Evolutionary conservation across 1,139 yeast species (phyloP).

Genomic region (Yamadazyma buinensis): DNA sequence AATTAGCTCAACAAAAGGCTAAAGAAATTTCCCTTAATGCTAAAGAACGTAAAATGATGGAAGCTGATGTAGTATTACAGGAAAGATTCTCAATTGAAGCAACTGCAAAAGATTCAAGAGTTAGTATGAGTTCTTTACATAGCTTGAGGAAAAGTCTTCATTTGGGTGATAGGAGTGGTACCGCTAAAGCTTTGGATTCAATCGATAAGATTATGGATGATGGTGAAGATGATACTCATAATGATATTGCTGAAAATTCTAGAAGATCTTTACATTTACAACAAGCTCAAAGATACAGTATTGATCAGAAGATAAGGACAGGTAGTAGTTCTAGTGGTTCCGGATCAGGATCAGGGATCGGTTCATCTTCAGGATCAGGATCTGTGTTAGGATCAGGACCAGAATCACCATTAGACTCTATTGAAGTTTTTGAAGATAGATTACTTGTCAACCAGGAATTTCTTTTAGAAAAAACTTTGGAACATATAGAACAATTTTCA

Average conservation of each 20-base stretch:
- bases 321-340: neutral
- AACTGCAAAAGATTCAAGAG: conserved; percentile 21
- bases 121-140: conserved; percentile 19
- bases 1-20: conserved; percentile 59
- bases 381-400: neutral
- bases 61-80: conserved; percentile 73
- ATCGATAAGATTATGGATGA: conserved; percentile 52
- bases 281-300: conserved; percentile 54
- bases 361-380: neutral
- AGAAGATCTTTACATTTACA: conserved; percentile 63
- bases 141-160: conserved; percentile 33
- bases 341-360: neutral
- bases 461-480: conserved; percentile 76
- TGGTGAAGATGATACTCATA: conserved; percentile 38
- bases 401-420: neutral
- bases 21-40: conserved; percentile 60
- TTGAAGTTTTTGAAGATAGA: conserved; percentile 49
- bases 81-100: conserved; percentile 37
- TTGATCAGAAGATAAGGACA: conserved; percentile 19
- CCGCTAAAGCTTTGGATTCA: conserved; percentile 27
- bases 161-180: conserved; percentile 6
- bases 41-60: conserved; percentile 64
- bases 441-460: conserved; percentile 72
- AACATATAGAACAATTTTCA: conserved; percentile 90
- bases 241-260: conserved; percentile 55